Evolutionary conservation across 768 basidiomycete species (phyloP).

Genomic region (Ramaria rubella): DNA sequence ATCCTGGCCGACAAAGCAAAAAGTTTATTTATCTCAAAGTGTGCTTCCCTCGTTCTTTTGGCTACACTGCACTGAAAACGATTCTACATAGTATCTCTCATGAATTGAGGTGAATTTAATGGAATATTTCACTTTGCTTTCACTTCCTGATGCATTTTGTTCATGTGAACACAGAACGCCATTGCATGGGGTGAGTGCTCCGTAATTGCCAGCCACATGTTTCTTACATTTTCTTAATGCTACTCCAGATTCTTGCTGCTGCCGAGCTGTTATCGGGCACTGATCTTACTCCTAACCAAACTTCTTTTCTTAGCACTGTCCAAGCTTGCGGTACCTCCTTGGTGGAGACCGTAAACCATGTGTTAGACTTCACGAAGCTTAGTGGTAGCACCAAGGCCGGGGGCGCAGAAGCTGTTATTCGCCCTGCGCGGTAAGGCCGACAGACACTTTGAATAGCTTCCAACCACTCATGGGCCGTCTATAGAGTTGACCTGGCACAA

Average conservation of each 20-base stretch:
- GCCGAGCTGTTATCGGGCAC: slow-evolving; percentile 89
- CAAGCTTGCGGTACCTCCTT: slow-evolving; percentile 94
- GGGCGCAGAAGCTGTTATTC: slow-evolving; percentile 70
- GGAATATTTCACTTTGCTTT: not conserved
- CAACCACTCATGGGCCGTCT: not conserved
- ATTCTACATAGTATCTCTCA: slow-evolving; percentile 67
- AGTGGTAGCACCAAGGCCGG: slow-evolving; percentile 79
- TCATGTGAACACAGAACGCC: slow-evolving; percentile 49
- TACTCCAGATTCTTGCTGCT: slow-evolving; percentile 73
- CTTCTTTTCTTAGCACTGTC: slow-evolving; percentile 85
- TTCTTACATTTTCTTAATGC: not conserved
- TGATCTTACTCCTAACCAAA: slow-evolving; percentile 69
- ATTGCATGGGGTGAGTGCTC: slow-evolving; percentile 66
- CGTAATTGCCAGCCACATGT: slow-evolving; percentile 2
- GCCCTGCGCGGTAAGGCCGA: slow-evolving; percentile 48
- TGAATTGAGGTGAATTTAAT: slow-evolving; percentile 48
- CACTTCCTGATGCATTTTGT: not conserved
- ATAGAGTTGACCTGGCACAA: slow-evolving; percentile 69
- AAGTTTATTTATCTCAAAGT: slow-evolving; percentile 89
- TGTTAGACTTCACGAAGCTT: slow-evolving; percentile 91
- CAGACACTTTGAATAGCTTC: not conserved
- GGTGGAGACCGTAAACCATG: slow-evolving; percentile 95
- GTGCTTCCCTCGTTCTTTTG: slow-evolving; percentile 16
- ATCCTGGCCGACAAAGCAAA: slow-evolving; percentile 93
- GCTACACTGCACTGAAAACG: not conserved